Base-by-base conservation (phyloP, 345 rosid species). In the Aquilaria malaccensis region DNA sequence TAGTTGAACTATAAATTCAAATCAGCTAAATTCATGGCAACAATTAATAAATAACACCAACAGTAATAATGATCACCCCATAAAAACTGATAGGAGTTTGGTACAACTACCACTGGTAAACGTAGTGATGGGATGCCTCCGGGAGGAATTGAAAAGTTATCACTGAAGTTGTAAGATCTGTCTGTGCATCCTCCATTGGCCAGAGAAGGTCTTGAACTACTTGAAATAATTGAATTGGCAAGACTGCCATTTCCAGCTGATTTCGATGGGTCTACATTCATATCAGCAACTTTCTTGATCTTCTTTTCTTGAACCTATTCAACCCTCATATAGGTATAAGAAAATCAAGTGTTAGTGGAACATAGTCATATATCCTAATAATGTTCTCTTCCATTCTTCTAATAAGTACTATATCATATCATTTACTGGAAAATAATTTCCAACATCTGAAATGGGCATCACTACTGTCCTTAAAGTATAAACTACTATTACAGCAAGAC, bases 231-330 rank as follows among this genome's bases (percentile, higher is more conserved):
- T 75, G 96, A 83, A 76, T 81, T 86, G 30, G 87, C 85, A 73
- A 76, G n/a, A 57, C 55, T 73, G 59, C 93, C 99, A 78, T 86
- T 94, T 78, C 82, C 86, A 55, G 77, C 30, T 63, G 84, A 69
- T 73, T 81, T 85, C 47, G 83, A 80, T 62, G 81, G 75, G 78
- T 86, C 95, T 68, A 80, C 50, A 64, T 88, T 94, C 84, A 91
- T 75, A 14, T 85, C 89, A 73, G 86, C 80, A 52, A 91, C 71
- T 73, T 88, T 94, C 77, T 91, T 94, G 41, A 91, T 79, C 91
- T 86, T 88, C 86, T 88, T 90, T 74, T 94, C 97, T 81, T 91
- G 96, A 59, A 94, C 95, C 99, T 94, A 80, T 59, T 53, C 69
- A 78, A 70, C 47, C 58, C 59, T 56, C 72, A 64, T 67, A 62